Evolutionary conservation across 371 early-diverging fungal genomes (phyloP).

Genomic region (Gilbertella persicaria): DNA sequence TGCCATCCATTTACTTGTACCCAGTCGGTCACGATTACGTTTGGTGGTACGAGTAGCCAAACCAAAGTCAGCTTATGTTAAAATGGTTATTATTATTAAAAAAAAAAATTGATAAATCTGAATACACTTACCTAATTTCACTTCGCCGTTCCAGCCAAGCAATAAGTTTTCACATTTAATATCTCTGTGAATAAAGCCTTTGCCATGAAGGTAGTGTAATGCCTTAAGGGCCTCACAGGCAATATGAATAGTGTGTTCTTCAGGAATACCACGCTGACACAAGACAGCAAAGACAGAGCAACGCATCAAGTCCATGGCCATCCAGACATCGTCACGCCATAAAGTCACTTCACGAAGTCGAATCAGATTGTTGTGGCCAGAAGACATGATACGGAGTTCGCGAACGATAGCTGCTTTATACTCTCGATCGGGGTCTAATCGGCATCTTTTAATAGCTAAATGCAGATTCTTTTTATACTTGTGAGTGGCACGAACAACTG

Average conservation of each 20-base stretch:
- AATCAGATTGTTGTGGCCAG: slow-evolving; percentile 48
- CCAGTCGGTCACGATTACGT: slow-evolving; percentile 83
- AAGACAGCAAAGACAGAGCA: slow-evolving; percentile 56
- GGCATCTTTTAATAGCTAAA: slow-evolving; percentile 54
- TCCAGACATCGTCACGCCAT: slow-evolving; percentile 59
- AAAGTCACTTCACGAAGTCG: slow-evolving; percentile 51
- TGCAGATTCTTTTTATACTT: slow-evolving; percentile 46
- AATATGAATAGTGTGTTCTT: slow-evolving; percentile 49
- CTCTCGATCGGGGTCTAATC: slow-evolving; percentile 53
- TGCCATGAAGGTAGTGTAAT: slow-evolving; percentile 88
- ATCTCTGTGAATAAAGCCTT: slow-evolving; percentile 96
- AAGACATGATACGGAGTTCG: slow-evolving; percentile 55
- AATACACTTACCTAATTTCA: slow-evolving; percentile 88
- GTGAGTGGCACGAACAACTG: slow-evolving; percentile 49
- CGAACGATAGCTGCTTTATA: slow-evolving; percentile 53
- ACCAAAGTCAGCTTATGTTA: slow-evolving; percentile 42
- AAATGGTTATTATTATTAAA: slow-evolving; percentile 6
- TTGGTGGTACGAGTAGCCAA: slow-evolving; percentile 43
- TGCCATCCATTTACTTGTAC: slow-evolving; percentile 97
- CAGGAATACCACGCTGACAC: slow-evolving; percentile 55
- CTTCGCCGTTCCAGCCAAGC: slow-evolving; percentile 89
- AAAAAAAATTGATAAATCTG: slow-evolving; percentile 25
- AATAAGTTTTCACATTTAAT: slow-evolving; percentile 98
- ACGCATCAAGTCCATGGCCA: slow-evolving; percentile 53
- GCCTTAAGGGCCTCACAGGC: slow-evolving; percentile 66